These are phyloP conservation scores for Eucommia ulmoides DNA, from an alignment of 257 asterid genomes.

Conservation along the genomic window DNA sequence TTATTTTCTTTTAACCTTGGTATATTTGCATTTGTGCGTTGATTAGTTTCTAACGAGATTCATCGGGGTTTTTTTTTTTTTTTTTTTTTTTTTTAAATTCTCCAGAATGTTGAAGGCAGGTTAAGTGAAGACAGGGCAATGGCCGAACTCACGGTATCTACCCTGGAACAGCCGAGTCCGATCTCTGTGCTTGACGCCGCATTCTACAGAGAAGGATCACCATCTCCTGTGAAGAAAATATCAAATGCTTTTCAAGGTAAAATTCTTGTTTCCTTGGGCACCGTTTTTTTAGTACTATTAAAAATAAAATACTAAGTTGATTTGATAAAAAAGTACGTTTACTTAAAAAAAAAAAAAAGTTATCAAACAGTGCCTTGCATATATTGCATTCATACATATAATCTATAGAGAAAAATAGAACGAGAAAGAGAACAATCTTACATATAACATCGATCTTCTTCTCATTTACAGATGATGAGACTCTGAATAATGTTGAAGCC, in stretches of 20 bases:
- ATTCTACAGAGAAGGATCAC: background rate
- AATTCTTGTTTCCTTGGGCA: background rate
- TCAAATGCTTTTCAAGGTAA: background rate
- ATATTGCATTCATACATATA: no score
- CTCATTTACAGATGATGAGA: constrained; percentile 23
- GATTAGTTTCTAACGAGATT: constrained; percentile 14
- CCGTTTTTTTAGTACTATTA: no score
- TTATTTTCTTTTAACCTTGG: background rate
- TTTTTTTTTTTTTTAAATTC: constrained; percentile 6
- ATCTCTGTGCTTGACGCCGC: background rate
- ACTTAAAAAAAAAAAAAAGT: no score
- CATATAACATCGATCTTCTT: background rate
- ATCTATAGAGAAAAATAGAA: no score
- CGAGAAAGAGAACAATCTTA: no score
- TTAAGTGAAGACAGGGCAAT: constrained; percentile 29
- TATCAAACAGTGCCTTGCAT: no score
- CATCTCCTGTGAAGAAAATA: background rate
- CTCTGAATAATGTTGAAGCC: constrained; percentile 34
- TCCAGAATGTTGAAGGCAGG: constrained; percentile 41
- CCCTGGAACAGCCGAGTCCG: constrained; percentile 60
- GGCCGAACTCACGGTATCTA: constrained; percentile 29
- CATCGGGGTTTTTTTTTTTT: no score
- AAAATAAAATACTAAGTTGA: no score
- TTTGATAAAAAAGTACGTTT: no score
- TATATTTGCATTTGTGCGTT: constrained; percentile 4